Percentiles rank a stretch among this genome's conserved stretches.
These are phyloP conservation scores for Astragalus glycyphyllos DNA, from an alignment of 306 rosid species.

Conservation along the genomic window DNA sequence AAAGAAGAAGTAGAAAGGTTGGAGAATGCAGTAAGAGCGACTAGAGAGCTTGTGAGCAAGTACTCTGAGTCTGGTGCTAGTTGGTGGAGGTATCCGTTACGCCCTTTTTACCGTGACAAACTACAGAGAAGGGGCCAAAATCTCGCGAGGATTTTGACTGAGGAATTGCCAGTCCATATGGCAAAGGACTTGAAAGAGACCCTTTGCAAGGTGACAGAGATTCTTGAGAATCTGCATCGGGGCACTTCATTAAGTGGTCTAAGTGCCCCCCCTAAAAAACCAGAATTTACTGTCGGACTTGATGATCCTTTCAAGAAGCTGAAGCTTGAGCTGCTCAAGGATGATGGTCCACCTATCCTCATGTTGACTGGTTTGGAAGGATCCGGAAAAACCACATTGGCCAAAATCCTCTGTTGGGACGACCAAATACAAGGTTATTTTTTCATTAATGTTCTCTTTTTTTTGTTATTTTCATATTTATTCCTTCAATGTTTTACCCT, in stretches of 20 bases:
- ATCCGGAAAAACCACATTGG: slow-evolving; percentile 67
- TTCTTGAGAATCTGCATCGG: slow-evolving; percentile 16
- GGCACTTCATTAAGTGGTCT: slow-evolving; percentile 15
- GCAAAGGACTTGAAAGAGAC: slow-evolving; percentile 25
- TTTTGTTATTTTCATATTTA: background rate
- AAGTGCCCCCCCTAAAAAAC: slow-evolving; percentile 49
- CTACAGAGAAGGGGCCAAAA: background rate
- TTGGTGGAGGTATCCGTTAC: slow-evolving; percentile 36
- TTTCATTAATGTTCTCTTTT: too few species aligned
- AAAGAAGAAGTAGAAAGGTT: background rate
- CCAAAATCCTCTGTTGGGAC: slow-evolving; percentile 56
- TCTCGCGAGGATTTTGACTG: background rate
- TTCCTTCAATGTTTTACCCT: background rate
- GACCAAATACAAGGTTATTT: slow-evolving; percentile 48
- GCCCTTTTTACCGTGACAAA: slow-evolving; percentile 17
- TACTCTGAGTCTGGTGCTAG: slow-evolving; percentile 33
- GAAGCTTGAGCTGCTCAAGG: slow-evolving; percentile 51
- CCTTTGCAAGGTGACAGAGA: background rate
- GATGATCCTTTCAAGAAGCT: slow-evolving; percentile 44
- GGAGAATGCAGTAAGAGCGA: background rate
- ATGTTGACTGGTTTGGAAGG: slow-evolving; percentile 66
- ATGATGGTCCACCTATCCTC: slow-evolving; percentile 18
- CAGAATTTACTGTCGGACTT: slow-evolving; percentile 51
- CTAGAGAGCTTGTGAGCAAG: slow-evolving; percentile 33
- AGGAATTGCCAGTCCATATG: background rate